A percentile compares a stretch with the other conserved stretches of the same genome.
phyloP scores from a whole-genome alignment of 2,329 filamentous ascomycete species.

The Botrytis medusae region DNA sequence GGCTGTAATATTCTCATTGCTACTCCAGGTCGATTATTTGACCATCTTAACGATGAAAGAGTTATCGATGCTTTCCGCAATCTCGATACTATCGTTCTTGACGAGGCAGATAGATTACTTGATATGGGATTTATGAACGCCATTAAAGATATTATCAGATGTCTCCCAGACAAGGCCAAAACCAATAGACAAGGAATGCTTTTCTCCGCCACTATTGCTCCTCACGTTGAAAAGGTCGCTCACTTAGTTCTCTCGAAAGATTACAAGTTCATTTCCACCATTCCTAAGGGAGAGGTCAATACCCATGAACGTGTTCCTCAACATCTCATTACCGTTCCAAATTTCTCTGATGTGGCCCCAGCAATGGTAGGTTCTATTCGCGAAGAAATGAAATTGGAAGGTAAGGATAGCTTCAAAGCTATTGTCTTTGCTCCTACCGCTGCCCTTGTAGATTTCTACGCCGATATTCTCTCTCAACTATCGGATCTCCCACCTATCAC shows the following conservation, averaged over 20 bases:
- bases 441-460: slow-evolving; percentile 65
- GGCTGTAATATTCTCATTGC: slow-evolving; percentile 90
- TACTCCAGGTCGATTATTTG: slow-evolving; percentile 82
- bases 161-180: slow-evolving; percentile 61
- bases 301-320: slow-evolving; percentile 87
- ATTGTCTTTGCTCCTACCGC: slow-evolving; percentile 89
- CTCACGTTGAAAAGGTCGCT: slow-evolving; percentile 78
- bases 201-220: slow-evolving; percentile 91
- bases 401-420: slow-evolving; percentile 73
- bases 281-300: slow-evolving; percentile 74
- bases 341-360: slow-evolving; percentile 76
- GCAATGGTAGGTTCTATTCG: slow-evolving; percentile 73
- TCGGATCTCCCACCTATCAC: slow-evolving; percentile 37
- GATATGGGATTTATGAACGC: slow-evolving; percentile 82
- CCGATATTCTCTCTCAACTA: slow-evolving; percentile 50
- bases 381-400: slow-evolving; percentile 52
- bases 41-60: slow-evolving; percentile 64
- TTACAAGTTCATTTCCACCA: slow-evolving; percentile 90
- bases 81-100: slow-evolving; percentile 89
- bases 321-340: slow-evolving; percentile 63
- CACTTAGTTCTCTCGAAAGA: slow-evolving; percentile 72
- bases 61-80: slow-evolving; percentile 45
- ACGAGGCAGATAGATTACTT: slow-evolving; percentile 97
- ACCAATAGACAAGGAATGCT: slow-evolving; percentile 85
- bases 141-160: slow-evolving; percentile 58